Evolutionary conservation across 257 asterid genomes (phyloP), one percentile per base, ranked within the genome.

Genomic region (Dorcoceras hygrometricum): DNA sequence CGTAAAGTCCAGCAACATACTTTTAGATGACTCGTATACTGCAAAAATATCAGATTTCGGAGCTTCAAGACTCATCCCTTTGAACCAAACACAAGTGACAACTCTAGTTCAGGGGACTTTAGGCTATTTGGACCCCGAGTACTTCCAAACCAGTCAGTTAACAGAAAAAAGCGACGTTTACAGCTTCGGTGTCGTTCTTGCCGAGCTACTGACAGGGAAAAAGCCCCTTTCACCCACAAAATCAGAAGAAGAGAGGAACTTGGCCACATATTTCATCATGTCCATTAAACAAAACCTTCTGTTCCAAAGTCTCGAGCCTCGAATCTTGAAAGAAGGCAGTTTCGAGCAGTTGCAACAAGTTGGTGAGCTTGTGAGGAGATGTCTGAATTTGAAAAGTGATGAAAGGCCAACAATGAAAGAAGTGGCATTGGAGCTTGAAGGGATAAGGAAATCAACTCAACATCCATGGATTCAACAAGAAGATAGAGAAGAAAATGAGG

Each of bases 321-420:
- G 71, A 29, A 69, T 75, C 26, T 19, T 75, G n/a, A 71, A 51
- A 14, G 80, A 75, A 65, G 80, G 78, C 57, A 64, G 34, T 4
- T 43, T 75, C 5, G 66, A 72, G 0, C 78, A 79, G 32, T 25
- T 75, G 0, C 53, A 65, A 1, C 59, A 19, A 0, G 25, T 31
- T 0, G 78, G 69, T 6, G 66, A 79, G 9, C 73, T 79, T 1
- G 70, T 75, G 0, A 71, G 71, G 43, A 64, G 73, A 57, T 79
- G 83, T 20, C 57, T 79, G 70, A 78, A 1, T 74, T 77, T 43
- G 53, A 43, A 43, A 43, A 43, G 53, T 16, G 53, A 43, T 4
- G 53, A 43, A 43, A 43, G 53, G 12, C 80, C 76, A 9, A 68
- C 61, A 0, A 79, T 79, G 80, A 79, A 72, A 6, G 78, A 75